These are phyloP conservation scores for Ophiostoma tasmaniense DNA, from an alignment of 2,329 filamentous ascomycete genomes.

Conservation along the genomic window DNA sequence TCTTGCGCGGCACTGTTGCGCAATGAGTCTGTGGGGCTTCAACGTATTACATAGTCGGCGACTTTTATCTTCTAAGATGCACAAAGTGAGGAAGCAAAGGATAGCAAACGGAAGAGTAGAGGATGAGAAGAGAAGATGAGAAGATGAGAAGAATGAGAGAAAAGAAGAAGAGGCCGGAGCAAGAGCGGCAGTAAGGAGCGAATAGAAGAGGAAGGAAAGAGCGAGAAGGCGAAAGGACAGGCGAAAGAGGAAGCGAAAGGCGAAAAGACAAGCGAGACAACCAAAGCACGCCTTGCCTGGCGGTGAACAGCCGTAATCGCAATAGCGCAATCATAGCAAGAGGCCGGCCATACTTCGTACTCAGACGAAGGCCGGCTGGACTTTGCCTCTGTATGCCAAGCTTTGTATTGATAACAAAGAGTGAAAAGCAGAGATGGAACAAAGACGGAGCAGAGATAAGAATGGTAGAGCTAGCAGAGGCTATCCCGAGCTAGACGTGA, in stretches of 20 bases:
- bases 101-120: too few species aligned
- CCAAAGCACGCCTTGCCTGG: neutral
- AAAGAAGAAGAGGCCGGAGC: neutral
- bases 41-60: neutral
- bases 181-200: neutral
- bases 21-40: neutral
- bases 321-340: neutral
- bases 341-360: neutral
- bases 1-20: neutral
- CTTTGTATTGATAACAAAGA: neutral
- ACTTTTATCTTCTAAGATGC: too few species aligned
- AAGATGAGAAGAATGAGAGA: neutral
- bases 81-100: too few species aligned
- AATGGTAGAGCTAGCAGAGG: neutral
- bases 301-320: conserved; percentile 1
- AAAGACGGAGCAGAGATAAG: neutral
- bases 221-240: neutral
- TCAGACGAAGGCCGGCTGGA: neutral
- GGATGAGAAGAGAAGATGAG: neutral
- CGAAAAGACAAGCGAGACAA: neutral
- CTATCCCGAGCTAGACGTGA: too few species aligned
- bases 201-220: neutral
- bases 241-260: neutral
- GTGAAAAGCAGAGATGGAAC: too few species aligned
- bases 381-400: too few species aligned